phyloP scores from a whole-genome alignment of 257 asterid species.

The Ehretia macrophylla region DNA sequence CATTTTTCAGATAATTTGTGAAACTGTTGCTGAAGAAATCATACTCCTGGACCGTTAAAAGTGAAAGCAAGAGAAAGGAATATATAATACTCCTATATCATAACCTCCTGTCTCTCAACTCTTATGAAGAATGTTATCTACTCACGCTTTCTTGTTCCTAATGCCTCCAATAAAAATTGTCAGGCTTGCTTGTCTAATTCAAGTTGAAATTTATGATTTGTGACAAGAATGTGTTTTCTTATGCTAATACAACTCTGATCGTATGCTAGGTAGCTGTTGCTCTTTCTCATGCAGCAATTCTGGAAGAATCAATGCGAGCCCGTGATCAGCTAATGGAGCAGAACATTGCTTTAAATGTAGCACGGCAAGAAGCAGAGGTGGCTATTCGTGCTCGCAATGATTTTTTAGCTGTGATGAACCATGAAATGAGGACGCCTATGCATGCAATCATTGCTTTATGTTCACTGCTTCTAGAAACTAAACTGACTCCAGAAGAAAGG shows the following conservation, averaged over 20 bases:
- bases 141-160: background rate
- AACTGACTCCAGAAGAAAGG: conserved; percentile 62
- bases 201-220: background rate
- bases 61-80: background rate
- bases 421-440: conserved; percentile 80
- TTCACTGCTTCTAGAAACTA: conserved; percentile 68
- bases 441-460: conserved; percentile 62
- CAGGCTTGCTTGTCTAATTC: background rate
- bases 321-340: conserved; percentile 69
- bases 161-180: background rate
- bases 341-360: conserved; percentile 55
- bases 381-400: conserved; percentile 64
- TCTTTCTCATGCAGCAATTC: conserved; percentile 78
- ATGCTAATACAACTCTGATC: background rate
- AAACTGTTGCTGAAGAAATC: too few species aligned
- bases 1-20: too few species aligned
- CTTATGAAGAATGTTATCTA: background rate
- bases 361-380: conserved; percentile 58
- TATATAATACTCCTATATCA: background rate
- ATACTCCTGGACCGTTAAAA: too few species aligned
- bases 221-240: background rate
- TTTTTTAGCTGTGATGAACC: conserved; percentile 72
- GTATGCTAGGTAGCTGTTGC: conserved; percentile 71
- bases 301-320: conserved; percentile 68
- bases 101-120: background rate